Evolutionary conservation across 2,329 filamentous ascomycete species (phyloP).

Genomic region (Biscogniauxia mediterranea): DNA sequence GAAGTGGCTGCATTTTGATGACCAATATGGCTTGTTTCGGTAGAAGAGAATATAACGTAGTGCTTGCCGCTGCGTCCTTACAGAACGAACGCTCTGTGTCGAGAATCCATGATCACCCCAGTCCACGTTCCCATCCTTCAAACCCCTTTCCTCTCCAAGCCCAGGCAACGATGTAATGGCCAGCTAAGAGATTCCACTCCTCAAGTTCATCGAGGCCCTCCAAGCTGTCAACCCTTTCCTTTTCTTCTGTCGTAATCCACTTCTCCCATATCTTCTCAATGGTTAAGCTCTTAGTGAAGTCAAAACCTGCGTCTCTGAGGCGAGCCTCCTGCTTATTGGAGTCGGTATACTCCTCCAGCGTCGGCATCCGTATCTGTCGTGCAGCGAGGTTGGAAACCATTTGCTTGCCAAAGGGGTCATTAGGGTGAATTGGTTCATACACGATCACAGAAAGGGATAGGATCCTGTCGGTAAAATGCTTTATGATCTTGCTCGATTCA

Average conservation of each 20-base stretch:
- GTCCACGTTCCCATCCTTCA: constrained; percentile 19
- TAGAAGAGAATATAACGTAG: too few species aligned
- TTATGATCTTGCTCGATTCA: constrained; percentile 62
- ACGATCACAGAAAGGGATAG: constrained; percentile 60
- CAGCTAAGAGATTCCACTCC: constrained; percentile 84
- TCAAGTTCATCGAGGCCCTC: constrained; percentile 95
- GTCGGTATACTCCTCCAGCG: constrained; percentile 69
- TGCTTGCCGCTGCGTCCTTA: too few species aligned
- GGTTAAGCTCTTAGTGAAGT: constrained; percentile 40
- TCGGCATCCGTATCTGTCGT: constrained; percentile 81
- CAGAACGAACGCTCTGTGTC: background rate
- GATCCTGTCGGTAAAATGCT: constrained; percentile 59
- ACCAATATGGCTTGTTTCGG: background rate
- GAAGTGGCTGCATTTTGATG: background rate
- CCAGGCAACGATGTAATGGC: constrained; percentile 90
- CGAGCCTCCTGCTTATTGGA: constrained; percentile 67
- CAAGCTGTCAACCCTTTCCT: constrained; percentile 71
- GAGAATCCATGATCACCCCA: background rate
- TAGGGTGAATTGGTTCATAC: constrained; percentile 84
- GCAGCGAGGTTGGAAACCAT: constrained; percentile 89
- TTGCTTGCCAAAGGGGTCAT: constrained; percentile 83
- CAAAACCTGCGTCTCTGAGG: constrained; percentile 66
- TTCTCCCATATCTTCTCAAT: constrained; percentile 66
- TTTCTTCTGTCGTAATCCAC: constrained; percentile 72
- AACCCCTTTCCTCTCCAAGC: constrained; percentile 64